Evolutionary conservation across 352 stramenopile genomes (phyloP), one percentile per base, ranked within the genome.

Genomic region (Globisporangium nunn): DNA sequence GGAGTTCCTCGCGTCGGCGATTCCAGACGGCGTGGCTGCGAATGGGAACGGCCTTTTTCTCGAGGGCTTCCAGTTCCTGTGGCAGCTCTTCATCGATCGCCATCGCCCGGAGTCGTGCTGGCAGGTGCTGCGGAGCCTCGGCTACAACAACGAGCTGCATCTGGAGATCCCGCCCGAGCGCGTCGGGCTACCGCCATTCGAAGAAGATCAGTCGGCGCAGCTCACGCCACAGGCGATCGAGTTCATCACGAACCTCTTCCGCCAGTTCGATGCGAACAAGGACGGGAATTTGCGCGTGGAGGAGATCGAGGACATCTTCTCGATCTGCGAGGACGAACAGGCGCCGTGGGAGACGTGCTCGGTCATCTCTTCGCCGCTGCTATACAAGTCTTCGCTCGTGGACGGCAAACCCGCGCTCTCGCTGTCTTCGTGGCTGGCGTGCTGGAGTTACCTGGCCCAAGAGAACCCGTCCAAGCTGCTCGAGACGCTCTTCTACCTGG

Each of bases 71-170:
- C 72, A 85, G 41, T 86, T 87, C 59, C 59, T 96, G 40, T 93
- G 85, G 78, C 81, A 91, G 66, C 59, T 93, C 49, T 95, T 95
- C 68, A 94, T 96, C 59, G 78, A 94, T 54, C 85, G 85, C 53
- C 91, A 93, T 49, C 82, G 87, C 2, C 83, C 86, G n/a, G 87
- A 96, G 70, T 88, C 77, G 12, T 88, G 84, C 64, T 96, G 87
- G 87, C 83, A 93, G 57, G 82, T 91, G 45, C 63, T 94, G 50
- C 81, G 84, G 11, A 85, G 71, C 61, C 66, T 94, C 37, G 84
- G 81, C 39, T 94, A 94, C 74, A 88, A 76, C 61, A 90, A 94
- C 31, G 75, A 88, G 4, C 62, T 94, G 37, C 58, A 85, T 12
- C 61, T 93, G n/a, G 78, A 89, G 57, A 90, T 94, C 47, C 81